Evolutionary conservation across 192 early-diverging fungal genomes (phyloP), one percentile per base, ranked within the genome.

Genomic region (Mortierella hygrophila): DNA sequence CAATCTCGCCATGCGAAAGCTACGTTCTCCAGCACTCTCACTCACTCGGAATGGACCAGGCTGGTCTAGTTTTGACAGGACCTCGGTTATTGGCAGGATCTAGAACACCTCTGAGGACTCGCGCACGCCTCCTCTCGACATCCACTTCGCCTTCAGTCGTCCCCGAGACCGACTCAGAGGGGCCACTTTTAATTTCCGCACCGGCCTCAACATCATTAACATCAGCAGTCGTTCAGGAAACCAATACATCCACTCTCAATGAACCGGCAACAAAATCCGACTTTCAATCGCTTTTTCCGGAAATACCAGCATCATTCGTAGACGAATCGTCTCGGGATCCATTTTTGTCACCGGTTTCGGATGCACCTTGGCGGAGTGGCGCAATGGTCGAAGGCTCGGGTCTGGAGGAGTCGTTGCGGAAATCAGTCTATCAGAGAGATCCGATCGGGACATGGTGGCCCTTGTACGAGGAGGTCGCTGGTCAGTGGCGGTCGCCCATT

Each of bases 401-500:
- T 32, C 68, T 74, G 5, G 84, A 86, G 32, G 84, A 86, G 3
- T 41, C 75, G 3, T 70, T 86, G 15, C 79, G 84, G 16, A 81
- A 78, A 37, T 71, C 84, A 16, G 55, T 86, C 13, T 78, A 75
- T n/a, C 44, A 81, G 11, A 70, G 79, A 0, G 84, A 81, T 15
- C 72, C 79, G 16, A 78, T 86, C 23, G 21, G 41, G 2, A 73
- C 42, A 46, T 86, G 84, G 84, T 86, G 84, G 84, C 79, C 84
- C 16, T 16, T 81, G 52, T 86, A 86, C 21, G 79, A 86, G 15
- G 20, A 77, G 42, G 49, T 81, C 0, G 75, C 84, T 6, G n/a
- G 6, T 4, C 49, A 74, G 26, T 78, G 84, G 84, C 76, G 75
- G 29, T n/a, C 18, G 35, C 18, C 70, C 23, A 21, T 8, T 46